phyloP scores from a whole-genome alignment of 1,284 basidiomycete species.

The Cryptococcus amylolentus region DNA sequence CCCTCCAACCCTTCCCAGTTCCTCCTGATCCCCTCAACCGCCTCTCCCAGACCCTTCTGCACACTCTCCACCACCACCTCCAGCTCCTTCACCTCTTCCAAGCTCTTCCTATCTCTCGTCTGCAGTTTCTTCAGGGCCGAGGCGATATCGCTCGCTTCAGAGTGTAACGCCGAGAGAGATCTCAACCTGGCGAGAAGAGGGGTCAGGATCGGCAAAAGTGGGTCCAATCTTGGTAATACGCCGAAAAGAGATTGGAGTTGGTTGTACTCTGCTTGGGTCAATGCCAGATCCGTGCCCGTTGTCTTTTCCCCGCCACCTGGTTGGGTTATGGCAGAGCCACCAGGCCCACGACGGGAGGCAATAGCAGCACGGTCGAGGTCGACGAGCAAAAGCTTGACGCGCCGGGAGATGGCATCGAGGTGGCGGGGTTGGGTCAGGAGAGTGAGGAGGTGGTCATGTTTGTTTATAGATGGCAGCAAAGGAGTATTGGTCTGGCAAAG shows the following conservation, averaged over 20 bases:
- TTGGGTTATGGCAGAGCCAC: slow-evolving; percentile 49
- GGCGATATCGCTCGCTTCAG: slow-evolving; percentile 69
- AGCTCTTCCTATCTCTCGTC: slow-evolving; percentile 62
- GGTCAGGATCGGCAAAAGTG: slow-evolving; percentile 82
- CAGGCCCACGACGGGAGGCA: slow-evolving; percentile 44
- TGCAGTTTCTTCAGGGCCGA: slow-evolving; percentile 63
- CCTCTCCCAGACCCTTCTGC: slow-evolving; percentile 66
- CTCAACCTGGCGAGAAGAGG: slow-evolving; percentile 83
- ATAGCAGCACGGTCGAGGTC: slow-evolving; percentile 83
- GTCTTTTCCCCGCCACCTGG: slow-evolving; percentile 24
- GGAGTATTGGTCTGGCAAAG: slow-evolving; percentile 62
- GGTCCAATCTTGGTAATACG: slow-evolving; percentile 75
- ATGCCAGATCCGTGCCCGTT: slow-evolving; percentile 19
- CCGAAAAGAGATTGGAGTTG: slow-evolving; percentile 60
- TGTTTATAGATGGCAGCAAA: slow-evolving; percentile 71
- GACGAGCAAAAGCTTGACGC: slow-evolving; percentile 85
- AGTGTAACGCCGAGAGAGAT: slow-evolving; percentile 76
- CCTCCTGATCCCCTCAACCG: slow-evolving; percentile 66
- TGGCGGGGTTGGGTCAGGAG: slow-evolving; percentile 93
- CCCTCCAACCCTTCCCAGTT: slow-evolving; percentile 64
- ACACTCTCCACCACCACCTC: slow-evolving; percentile 64
- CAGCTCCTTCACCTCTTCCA: slow-evolving; percentile 65
- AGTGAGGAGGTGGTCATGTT: slow-evolving; percentile 71
- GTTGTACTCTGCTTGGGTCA: slow-evolving; percentile 57
- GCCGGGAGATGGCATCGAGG: slow-evolving; percentile 90